Base-by-base conservation (phyloP, 495 filamentous ascomycete species). In the Hypoxylon perforatum region DNA sequence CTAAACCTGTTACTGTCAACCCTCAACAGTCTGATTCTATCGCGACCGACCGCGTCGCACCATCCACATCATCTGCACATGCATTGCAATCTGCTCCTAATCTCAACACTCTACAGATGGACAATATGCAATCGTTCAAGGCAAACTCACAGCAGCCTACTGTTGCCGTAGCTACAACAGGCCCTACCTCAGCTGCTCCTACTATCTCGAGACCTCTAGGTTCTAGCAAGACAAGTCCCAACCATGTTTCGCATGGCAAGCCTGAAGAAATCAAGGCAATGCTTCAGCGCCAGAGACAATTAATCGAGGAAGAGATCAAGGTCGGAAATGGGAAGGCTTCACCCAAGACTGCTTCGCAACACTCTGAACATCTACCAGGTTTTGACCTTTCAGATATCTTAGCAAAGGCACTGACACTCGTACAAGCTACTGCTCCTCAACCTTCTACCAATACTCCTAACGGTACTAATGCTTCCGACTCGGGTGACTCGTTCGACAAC, bases 221-320 rank as follows among this genome's bases (percentile, higher is more conserved):
- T 35, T 57, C 76, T 41, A 72, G 73, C 15, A 82, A 78, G 52
- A 75, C 82, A 21, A 79, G 83, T 61, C 90, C 94, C 68, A 87
- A 93, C 74, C 92, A 92, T 28, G 87, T 96, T 22, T 83, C 96
- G 64, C 78, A 94, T 75, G 86, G 89, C 54, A 97, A 97, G 75
- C 93, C 93, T 47, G 91, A 93, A 70, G 88, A 90, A 68, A 79
- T 92, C 54, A 90, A 88, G 74, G 93, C 92, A 69, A 92, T 97
- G 75, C 83, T 92, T 62, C 87, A 91, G 65, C 73, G 94, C 55
- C 91, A 92, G 73, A 86, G 96, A 46, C 86, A 92, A 74, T 87
- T 89, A 47, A 75, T 97, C 70, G 95, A 99, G 74, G 86, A 87
- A 57, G 78, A 79, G 15, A 81, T 99, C 64, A 88, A 86, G 72